Conservation (phyloP, 169 alveolate species). For the Toxoplasma gondii region DNA sequence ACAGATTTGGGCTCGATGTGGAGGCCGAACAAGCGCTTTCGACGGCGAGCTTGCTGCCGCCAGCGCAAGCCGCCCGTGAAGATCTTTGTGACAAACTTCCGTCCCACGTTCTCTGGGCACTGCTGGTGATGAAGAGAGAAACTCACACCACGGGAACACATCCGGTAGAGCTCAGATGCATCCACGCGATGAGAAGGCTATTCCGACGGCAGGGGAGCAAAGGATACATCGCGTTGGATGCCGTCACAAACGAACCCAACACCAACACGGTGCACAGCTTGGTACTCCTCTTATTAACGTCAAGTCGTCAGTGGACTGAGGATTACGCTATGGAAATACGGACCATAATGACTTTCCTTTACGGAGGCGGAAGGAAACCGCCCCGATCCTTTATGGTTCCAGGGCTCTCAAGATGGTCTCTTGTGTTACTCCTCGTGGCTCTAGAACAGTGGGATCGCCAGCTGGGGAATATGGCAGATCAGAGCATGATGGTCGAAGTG, state of each 20-base stretch:
- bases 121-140: neutral
- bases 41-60: neutral
- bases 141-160: neutral
- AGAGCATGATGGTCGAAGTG: neutral
- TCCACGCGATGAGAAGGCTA: neutral
- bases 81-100: neutral
- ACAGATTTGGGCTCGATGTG: neutral
- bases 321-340: neutral
- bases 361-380: slow-evolving; percentile 14
- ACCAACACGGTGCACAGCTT: slow-evolving; percentile 32
- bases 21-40: slow-evolving; percentile 9
- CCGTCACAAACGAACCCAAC: neutral
- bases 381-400: neutral
- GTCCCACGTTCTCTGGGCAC: neutral
- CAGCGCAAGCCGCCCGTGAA: neutral
- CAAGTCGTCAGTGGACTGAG: neutral
- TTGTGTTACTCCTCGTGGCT: neutral
- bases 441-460: slow-evolving; percentile 16
- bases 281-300: neutral
- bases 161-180: neutral
- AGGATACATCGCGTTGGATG: neutral
- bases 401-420: slow-evolving; percentile 3
- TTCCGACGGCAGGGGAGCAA: neutral
- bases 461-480: neutral
- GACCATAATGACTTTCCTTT: neutral